These are phyloP conservation scores for Lentinula sp. DNA, from an alignment of 768 basidiomycete genomes.

Conservation along the genomic window DNA sequence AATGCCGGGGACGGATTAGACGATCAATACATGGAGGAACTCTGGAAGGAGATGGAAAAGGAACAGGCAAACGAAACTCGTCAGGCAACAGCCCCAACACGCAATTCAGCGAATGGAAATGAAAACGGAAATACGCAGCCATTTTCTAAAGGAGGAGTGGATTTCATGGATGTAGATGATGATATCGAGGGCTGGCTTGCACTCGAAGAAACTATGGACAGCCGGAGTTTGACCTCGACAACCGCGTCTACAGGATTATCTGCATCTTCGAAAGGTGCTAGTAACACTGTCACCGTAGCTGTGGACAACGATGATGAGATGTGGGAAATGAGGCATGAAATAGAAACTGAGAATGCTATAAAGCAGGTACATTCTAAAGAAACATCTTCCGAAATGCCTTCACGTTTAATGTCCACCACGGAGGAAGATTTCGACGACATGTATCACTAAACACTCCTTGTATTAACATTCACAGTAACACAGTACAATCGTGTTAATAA, in stretches of 20 bases:
- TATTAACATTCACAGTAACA: neutral
- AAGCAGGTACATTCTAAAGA: neutral
- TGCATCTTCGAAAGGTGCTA: constrained; percentile 7
- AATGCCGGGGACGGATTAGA: constrained; percentile 30
- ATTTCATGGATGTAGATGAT: constrained; percentile 24
- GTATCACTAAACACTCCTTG: neutral
- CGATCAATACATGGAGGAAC: constrained; percentile 11
- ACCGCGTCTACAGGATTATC: neutral
- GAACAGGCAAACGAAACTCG: neutral
- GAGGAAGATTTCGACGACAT: neutral
- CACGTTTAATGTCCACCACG: neutral
- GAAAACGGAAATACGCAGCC: constrained; percentile 8
- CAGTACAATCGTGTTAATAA: neutral
- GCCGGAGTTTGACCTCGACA: neutral
- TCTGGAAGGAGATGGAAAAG: neutral
- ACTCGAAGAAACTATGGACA: constrained; percentile 13
- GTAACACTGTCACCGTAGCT: neutral
- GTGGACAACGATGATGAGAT: constrained; percentile 47
- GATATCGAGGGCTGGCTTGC: constrained; percentile 34
- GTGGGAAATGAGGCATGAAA: constrained; percentile 63
- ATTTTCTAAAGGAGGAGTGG: neutral
- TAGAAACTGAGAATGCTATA: constrained; percentile 27
- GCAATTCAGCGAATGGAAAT: constrained; percentile 3
- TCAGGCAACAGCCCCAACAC: neutral
- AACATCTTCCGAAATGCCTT: neutral